Evolutionary conservation across 2,329 filamentous ascomycete genomes (phyloP), one percentile per base, ranked within the genome.

Genomic region (Emmonsiellopsis sp.): DNA sequence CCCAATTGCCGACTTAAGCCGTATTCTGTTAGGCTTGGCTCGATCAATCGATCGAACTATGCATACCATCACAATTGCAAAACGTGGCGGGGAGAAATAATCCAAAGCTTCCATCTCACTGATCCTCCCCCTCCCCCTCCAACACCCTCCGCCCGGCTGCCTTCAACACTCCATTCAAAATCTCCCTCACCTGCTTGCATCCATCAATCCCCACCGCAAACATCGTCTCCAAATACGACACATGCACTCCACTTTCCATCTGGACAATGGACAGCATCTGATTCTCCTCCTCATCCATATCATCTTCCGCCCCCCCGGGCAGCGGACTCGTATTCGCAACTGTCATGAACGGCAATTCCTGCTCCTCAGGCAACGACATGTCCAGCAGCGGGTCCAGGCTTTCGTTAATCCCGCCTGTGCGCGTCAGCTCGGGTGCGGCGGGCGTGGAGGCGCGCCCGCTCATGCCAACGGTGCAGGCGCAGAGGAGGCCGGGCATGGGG

Each of bases 401-500:
- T 55, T 78, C 75, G 56, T 68, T 63, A 17, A 64, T 60, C n/a
- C 54, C 58, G 13, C 56, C 56, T 13, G 57, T 48, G 10, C 48
- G 54, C 11, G 54, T 52, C 13, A 44, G 10, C 36, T 49, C 50
- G 5, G 55, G 49, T 43, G 71, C 66, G 9, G 64, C 65, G 5
- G 70, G 68, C 4, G 69, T 73, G 31, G 69, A 72, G 11, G 71
- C 71, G 52, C 68, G 70, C 5, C 71, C 70, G 11, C 85, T 73
- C 65, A 73, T 87, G 3, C 91, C 93, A 0, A 89, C 87, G 0
- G 91, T 95, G 71, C 88, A 94, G 5, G 91, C 89, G 21, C 85
- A 84, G 2, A 97, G 81, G 66, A 96, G 94, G 66, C 95, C 89
- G 2, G 84, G 83, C 91, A 97, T 96, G 27, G 93, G 93, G 17